These are phyloP conservation scores for Hypericum androsaemum DNA, from an alignment of 345 rosid genomes.

Conservation along the genomic window DNA sequence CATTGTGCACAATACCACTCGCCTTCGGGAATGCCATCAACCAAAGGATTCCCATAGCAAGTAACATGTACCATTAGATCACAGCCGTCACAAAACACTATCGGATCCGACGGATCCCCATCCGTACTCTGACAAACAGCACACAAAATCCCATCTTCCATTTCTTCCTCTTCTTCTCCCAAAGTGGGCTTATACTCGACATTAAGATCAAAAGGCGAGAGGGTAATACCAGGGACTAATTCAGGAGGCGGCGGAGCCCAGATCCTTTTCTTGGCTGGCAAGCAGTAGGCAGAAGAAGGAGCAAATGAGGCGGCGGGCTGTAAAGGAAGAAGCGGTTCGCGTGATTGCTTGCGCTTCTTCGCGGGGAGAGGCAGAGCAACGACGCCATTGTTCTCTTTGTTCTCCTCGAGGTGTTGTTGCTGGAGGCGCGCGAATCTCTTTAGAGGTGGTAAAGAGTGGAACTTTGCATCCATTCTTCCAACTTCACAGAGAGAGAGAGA, in stretches of 20 bases:
- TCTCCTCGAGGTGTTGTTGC: conserved; percentile 11
- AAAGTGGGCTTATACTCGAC: conserved; percentile 38
- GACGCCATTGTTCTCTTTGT: conserved; percentile 24
- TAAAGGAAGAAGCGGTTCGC: conserved; percentile 8
- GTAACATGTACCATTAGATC: conserved; percentile 85
- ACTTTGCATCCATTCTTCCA: conserved; percentile 38
- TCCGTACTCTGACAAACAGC: conserved; percentile 84
- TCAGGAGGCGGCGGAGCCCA: conserved; percentile 67
- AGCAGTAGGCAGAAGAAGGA: conserved; percentile 15
- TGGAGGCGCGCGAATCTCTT: conserved; percentile 55
- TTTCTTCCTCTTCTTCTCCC: neutral
- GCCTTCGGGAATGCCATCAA: conserved; percentile 60
- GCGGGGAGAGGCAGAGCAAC: conserved; percentile 42
- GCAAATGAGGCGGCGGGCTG: conserved; percentile 4
- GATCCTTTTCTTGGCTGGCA: conserved; percentile 85
- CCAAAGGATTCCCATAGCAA: conserved; percentile 77
- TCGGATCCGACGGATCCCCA: conserved; percentile 83
- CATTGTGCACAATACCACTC: conserved; percentile 77
- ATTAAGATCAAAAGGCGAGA: conserved; percentile 69
- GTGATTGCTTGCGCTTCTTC: conserved; percentile 71
- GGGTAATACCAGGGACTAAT: conserved; percentile 24
- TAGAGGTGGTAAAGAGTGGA: conserved; percentile 58
- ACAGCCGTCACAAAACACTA: conserved; percentile 93
- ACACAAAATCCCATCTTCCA: conserved; percentile 70
- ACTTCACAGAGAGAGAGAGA: neutral